Percentiles rank a stretch among this genome's conserved stretches.
Evolutionary conservation across 352 stramenopile genomes (phyloP).

Genomic region (Phytophthora vignae): DNA sequence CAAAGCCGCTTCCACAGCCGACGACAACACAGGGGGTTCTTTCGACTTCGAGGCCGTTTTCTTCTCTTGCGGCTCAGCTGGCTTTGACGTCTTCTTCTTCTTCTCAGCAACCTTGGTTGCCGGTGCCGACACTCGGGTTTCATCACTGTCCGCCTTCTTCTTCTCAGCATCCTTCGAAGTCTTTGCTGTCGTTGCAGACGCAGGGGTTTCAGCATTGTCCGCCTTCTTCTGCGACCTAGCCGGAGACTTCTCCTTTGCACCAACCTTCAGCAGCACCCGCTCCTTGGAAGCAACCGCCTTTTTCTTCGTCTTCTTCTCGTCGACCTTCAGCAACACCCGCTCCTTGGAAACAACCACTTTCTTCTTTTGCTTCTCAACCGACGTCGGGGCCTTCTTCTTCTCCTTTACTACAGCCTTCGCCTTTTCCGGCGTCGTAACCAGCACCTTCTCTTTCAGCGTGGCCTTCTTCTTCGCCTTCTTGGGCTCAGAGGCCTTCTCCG

Average conservation of each 20-base stretch:
- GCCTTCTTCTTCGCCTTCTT: slow-evolving; percentile 9
- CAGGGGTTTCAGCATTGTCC: not conserved
- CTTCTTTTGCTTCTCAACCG: slow-evolving; percentile 2
- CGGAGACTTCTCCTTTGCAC: not conserved
- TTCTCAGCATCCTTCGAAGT: not conserved
- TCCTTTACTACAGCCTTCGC: not conserved
- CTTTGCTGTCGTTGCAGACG: not conserved
- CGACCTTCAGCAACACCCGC: not conserved
- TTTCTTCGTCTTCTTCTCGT: not conserved
- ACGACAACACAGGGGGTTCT: not conserved
- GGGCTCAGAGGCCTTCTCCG: not conserved
- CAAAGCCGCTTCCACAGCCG: not conserved
- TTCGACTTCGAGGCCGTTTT: not conserved
- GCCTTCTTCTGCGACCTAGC: not conserved
- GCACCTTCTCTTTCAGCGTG: slow-evolving; percentile 6
- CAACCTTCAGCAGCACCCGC: not conserved
- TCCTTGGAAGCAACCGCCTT: not conserved
- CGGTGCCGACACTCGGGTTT: no score
- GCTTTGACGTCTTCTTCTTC: not conserved
- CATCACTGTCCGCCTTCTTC: not conserved
- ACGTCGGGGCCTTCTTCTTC: not conserved
- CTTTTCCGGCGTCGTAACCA: not conserved
- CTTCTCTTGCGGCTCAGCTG: slow-evolving; percentile 5
- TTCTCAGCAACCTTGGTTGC: slow-evolving; percentile 3
- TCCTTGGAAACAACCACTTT: not conserved